Base-by-base conservation (phyloP, 2,329 filamentous ascomycete genomes). In the Ophiocordyceps unilateralis region DNA sequence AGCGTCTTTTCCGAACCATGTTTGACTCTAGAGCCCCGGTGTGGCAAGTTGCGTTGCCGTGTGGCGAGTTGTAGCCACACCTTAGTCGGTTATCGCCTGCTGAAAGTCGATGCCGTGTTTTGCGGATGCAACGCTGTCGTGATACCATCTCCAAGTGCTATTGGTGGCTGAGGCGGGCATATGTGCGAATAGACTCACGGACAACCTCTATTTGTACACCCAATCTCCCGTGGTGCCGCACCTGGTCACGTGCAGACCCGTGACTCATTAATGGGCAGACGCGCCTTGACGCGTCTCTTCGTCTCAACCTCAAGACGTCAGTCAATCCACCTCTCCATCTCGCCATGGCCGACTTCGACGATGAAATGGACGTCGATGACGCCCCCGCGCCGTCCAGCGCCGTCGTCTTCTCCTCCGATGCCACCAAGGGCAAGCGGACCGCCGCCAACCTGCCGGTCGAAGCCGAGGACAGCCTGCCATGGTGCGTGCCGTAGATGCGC, bases 371-470 rank as follows among this genome's bases (percentile, higher is more conserved):
- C 50, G 61, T 78, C 32, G 74, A 77, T 30, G 74, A 77, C 51
- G 67, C 58, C 49, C 66, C 68, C 21, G 56, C 60, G 23, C 52
- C 59, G 32, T 63, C 64, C 47, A 67, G 65, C 45, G 68, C 71
- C 51, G 60, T 76, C 45, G 62, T 59, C 44, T 95, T 95, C 63
- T 83, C 78, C 44, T 81, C 84, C 22, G 78, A 83, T 48, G 76
- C 77, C 51, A 76, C 72, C 49, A 94, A 95, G 62, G 88, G 89
- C 58, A 96, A 96, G 65, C 76, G 87, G 54, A 89, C 82, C 53
- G 85, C 85, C 40, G 89, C 89, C 34, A 94, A 98, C 58, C 68
- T 98, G 41, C 91, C 91, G 0, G 78, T 98, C 6, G 87, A 94
- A 62, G 87, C 88, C 41, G 85, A 93, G 61, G 91, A 98, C 59